These are phyloP conservation scores for Casuarina cunninghamiana DNA, from an alignment of 306 rosid species.

Conservation along the genomic window DNA sequence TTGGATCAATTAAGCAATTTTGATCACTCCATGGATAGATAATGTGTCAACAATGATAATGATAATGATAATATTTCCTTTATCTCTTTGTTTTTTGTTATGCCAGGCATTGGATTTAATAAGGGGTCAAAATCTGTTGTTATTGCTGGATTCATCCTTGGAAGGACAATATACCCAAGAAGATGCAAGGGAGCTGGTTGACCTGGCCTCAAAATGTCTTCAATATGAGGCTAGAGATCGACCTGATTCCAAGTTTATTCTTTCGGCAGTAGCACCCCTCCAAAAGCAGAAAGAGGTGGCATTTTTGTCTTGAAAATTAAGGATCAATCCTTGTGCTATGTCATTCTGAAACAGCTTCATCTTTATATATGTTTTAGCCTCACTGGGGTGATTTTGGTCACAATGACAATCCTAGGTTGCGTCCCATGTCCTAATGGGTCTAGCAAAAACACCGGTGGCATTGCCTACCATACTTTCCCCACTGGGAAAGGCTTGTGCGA, in stretches of 20 bases:
- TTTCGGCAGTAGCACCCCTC: slow-evolving; percentile 68
- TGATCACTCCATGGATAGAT: neutral
- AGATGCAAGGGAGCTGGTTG: slow-evolving; percentile 87
- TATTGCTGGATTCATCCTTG: slow-evolving; percentile 91
- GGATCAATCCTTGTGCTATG: neutral
- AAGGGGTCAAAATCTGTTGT: slow-evolving; percentile 71
- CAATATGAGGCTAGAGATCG: slow-evolving; percentile 92
- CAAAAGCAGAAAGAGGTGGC: slow-evolving; percentile 83
- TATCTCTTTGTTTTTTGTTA: neutral
- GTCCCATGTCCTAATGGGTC: slow-evolving; percentile 78
- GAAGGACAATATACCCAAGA: slow-evolving; percentile 88
- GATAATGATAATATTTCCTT: neutral
- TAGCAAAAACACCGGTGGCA: slow-evolving; percentile 51
- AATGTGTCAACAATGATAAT: neutral
- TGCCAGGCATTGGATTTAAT: slow-evolving; percentile 83
- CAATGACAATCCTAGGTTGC: slow-evolving; percentile 49
- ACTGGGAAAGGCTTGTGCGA: slow-evolving; percentile 87
- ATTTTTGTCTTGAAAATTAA: neutral
- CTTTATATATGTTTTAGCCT: neutral
- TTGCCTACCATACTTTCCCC: slow-evolving; percentile 87
- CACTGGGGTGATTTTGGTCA: slow-evolving; percentile 3
- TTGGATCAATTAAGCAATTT: neutral
- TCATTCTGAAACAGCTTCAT: neutral
- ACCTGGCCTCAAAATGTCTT: slow-evolving; percentile 91
- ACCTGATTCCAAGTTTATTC: slow-evolving; percentile 80